Percentiles rank a stretch among this genome's conserved stretches.
These are phyloP conservation scores for Colletotrichum sp. DNA, from an alignment of 2,329 filamentous ascomycete species.

Conservation along the genomic window DNA sequence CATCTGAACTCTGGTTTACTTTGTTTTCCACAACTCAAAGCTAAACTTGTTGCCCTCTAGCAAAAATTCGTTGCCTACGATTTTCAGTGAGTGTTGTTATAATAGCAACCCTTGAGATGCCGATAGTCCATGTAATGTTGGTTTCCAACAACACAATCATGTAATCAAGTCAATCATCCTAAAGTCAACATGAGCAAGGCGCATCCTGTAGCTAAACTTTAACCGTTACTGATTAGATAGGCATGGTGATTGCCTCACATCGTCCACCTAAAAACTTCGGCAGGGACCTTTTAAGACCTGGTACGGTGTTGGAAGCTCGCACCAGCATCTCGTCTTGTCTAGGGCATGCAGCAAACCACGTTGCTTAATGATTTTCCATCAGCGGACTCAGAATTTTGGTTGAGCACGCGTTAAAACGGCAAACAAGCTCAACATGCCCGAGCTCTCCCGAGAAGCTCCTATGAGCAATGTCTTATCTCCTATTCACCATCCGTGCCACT, in stretches of 20 bases:
- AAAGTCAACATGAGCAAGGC: neutral
- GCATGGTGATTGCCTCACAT: neutral
- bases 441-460: too few relatives aligned
- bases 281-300: neutral
- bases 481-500: too few relatives aligned
- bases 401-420: too few relatives aligned
- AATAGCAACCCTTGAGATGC: neutral
- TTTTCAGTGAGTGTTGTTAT: neutral
- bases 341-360: neutral
- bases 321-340: neutral
- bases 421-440: too few relatives aligned
- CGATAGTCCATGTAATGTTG: neutral
- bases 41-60: too few relatives aligned
- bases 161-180: neutral
- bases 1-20: neutral
- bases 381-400: too few relatives aligned
- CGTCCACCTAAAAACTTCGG: neutral
- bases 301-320: neutral
- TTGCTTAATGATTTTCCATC: too few relatives aligned
- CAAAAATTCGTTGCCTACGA: neutral
- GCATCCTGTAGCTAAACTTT: neutral
- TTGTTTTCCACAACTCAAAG: too few relatives aligned
- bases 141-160: too few relatives aligned
- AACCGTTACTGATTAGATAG: neutral
- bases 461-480: too few relatives aligned